phyloP scores from a whole-genome alignment of 306 rosid genomes.

The Hippophae rhamnoides region DNA sequence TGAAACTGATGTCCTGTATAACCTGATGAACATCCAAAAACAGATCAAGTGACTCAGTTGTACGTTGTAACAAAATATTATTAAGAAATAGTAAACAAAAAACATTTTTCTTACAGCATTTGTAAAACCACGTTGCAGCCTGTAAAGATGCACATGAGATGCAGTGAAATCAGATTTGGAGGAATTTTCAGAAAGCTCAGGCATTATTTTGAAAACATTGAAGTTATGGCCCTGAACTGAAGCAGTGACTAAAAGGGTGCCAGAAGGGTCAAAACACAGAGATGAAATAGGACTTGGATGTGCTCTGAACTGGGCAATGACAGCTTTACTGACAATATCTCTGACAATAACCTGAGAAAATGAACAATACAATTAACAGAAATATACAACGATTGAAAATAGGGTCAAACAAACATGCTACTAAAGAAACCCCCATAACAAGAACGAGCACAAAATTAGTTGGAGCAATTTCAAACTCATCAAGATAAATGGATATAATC shows the following conservation, averaged over 20 bases:
- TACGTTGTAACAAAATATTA: neutral
- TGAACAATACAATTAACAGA: constrained; percentile 9
- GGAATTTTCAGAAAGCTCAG: constrained; percentile 32
- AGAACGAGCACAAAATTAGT: too few species aligned
- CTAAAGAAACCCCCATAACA: too few species aligned
- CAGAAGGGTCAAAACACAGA: constrained; percentile 85
- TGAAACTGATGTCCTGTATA: constrained; percentile 91
- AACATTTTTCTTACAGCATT: constrained; percentile 62
- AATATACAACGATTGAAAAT: constrained; percentile 5
- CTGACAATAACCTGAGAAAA: constrained; percentile 70
- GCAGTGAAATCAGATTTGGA: constrained; percentile 36
- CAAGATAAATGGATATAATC: too few species aligned
- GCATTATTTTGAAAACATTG: constrained; percentile 81
- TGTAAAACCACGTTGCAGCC: constrained; percentile 88
- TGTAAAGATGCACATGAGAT: constrained; percentile 65
- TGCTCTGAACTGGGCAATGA: constrained; percentile 77
- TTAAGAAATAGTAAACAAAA: constrained; percentile 1
- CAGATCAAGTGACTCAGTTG: constrained; percentile 2
- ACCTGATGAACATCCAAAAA: constrained; percentile 42
- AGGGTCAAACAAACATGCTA: too few species aligned
- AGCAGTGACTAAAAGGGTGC: constrained; percentile 82
- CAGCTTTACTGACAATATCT: constrained; percentile 63
- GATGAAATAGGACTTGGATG: constrained; percentile 95
- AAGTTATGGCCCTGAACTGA: constrained; percentile 91
- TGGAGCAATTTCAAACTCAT: too few species aligned